These are phyloP conservation scores for Mycosphaerella sp. DNA, from an alignment of 2,329 filamentous ascomycete species.

Conservation along the genomic window DNA sequence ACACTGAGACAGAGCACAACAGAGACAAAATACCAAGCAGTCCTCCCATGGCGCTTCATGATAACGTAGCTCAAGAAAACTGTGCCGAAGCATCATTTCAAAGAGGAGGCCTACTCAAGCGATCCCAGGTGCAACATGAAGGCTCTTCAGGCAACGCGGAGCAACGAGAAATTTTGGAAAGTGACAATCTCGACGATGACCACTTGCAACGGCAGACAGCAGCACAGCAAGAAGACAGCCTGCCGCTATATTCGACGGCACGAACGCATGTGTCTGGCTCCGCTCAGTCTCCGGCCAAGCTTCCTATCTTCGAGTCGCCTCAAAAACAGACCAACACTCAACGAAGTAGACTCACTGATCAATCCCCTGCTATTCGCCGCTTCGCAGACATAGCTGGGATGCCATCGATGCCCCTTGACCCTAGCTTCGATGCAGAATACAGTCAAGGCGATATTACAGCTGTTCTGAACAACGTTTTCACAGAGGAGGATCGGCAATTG, in stretches of 20 bases:
- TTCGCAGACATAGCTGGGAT: slow-evolving; percentile 3
- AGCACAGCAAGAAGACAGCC: slow-evolving; percentile 8
- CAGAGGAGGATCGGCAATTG: slow-evolving; percentile 31
- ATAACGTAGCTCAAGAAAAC: slow-evolving; percentile 23
- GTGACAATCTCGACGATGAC: slow-evolving; percentile 22
- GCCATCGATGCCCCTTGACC: slow-evolving; percentile 3
- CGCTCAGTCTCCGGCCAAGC: slow-evolving; percentile 23
- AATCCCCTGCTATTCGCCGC: slow-evolving; percentile 24
- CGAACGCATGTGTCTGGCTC: slow-evolving; percentile 35
- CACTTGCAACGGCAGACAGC: neutral
- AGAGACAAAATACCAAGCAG: slow-evolving; percentile 31
- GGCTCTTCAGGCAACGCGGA: neutral
- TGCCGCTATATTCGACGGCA: slow-evolving; percentile 33
- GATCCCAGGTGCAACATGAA: slow-evolving; percentile 11
- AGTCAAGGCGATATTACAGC: slow-evolving; percentile 32
- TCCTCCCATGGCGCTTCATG: slow-evolving; percentile 26
- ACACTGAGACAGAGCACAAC: neutral
- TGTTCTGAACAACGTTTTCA: slow-evolving; percentile 32
- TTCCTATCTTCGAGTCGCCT: slow-evolving; percentile 16
- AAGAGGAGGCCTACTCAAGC: slow-evolving; percentile 12
- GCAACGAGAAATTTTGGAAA: slow-evolving; percentile 29
- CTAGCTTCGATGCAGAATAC: slow-evolving; percentile 19
- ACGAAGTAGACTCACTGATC: slow-evolving; percentile 24
- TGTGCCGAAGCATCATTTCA: slow-evolving; percentile 18
- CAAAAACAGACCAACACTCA: slow-evolving; percentile 23